A percentile compares a stretch with the other conserved stretches of the same genome.
Conservation (phyloP, 2,329 filamentous ascomycete species). For the Trichoderma lentiforme region DNA sequence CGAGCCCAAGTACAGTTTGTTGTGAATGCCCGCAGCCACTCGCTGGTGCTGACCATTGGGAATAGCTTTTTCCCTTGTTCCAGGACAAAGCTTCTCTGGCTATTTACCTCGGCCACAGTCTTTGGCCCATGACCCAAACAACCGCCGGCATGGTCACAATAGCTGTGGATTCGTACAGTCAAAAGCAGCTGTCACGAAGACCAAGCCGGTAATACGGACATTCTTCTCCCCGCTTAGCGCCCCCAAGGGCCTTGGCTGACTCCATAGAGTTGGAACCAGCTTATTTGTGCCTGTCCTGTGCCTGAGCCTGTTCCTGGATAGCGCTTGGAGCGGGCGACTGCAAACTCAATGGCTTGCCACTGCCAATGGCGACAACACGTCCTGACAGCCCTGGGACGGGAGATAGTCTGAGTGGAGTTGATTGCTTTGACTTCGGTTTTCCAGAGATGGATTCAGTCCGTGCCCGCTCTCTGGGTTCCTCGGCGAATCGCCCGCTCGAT, state of each 20-base stretch:
- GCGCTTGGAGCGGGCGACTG: conserved; percentile 4
- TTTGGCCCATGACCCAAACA: not conserved
- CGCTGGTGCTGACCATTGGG: not conserved
- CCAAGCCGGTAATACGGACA: conserved; percentile 9
- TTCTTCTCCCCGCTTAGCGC: not conserved
- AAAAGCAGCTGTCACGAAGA: not conserved
- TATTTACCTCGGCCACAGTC: not conserved
- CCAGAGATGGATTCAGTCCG: not conserved
- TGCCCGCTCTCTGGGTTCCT: not conserved
- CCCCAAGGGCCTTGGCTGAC: not conserved
- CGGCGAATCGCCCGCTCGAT: conserved; percentile 5
- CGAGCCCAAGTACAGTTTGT: not conserved
- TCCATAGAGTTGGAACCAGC: not conserved
- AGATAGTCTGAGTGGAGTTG: not conserved
- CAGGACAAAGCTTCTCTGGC: not conserved
- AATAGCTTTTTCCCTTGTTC: not conserved
- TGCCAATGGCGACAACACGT: not conserved
- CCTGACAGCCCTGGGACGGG: not conserved
- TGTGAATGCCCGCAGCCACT: not conserved
- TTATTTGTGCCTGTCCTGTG: not conserved
- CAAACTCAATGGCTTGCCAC: not conserved
- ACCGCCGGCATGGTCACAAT: conserved; percentile 13
- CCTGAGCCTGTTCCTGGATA: not conserved
- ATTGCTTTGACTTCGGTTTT: not conserved
- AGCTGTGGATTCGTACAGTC: conserved; percentile 7